These are phyloP conservation scores for Neonectria coccinea DNA, from an alignment of 2,329 filamentous ascomycete species.

Conservation along the genomic window DNA sequence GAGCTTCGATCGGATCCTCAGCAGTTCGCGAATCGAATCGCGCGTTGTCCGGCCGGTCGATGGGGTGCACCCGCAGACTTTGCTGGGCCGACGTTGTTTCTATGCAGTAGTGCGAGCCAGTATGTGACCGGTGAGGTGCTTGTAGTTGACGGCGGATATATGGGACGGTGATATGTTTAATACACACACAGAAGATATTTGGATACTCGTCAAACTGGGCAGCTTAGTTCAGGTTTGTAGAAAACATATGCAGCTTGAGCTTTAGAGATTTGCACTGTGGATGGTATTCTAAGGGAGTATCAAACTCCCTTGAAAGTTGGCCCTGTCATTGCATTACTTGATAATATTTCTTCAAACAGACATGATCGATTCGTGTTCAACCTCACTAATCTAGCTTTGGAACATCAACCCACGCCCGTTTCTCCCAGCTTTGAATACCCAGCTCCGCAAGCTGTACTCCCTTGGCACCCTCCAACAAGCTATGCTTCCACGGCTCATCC, in stretches of 20 bases:
- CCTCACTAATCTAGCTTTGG: neutral
- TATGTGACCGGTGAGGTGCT: slow-evolving; percentile 23
- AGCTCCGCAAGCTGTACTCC: neutral
- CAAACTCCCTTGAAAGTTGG: no score
- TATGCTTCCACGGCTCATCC: slow-evolving; percentile 4
- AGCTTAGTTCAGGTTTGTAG: neutral
- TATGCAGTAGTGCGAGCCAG: slow-evolving; percentile 25
- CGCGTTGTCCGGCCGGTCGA: slow-evolving; percentile 22
- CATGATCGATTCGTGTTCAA: no score
- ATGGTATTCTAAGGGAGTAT: no score
- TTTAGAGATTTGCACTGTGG: no score
- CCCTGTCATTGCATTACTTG: no score
- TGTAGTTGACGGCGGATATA: slow-evolving; percentile 24
- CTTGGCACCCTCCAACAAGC: slow-evolving; percentile 7
- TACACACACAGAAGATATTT: no score
- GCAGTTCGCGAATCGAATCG: slow-evolving; percentile 7
- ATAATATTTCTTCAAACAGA: no score
- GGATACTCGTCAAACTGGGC: no score
- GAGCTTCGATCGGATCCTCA: slow-evolving; percentile 15
- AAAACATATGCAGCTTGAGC: no score
- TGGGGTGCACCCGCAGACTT: slow-evolving; percentile 25
- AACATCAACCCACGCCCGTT: slow-evolving; percentile 1
- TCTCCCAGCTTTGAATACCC: slow-evolving; percentile 1
- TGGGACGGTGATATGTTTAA: neutral
- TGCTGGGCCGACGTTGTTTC: slow-evolving; percentile 24